Base-by-base conservation (phyloP, 2,329 filamentous ascomycete species). In the Delphinella strobiligena region DNA sequence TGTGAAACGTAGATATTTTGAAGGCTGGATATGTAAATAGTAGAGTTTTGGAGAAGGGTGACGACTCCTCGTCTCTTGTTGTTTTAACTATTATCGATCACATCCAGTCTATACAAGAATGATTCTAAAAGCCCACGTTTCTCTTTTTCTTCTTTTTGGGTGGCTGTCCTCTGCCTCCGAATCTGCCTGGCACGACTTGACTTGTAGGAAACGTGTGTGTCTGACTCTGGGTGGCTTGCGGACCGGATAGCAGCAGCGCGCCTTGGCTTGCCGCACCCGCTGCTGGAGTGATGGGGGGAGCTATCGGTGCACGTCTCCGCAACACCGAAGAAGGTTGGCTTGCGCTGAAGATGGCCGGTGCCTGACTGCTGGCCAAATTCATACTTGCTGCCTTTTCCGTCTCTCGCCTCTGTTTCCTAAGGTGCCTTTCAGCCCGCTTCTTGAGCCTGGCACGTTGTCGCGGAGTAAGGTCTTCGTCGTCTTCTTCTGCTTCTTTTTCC, bases 391-490 rank as follows among this genome's bases (percentile, higher is more conserved):
- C 50, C 24, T 45, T 50, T 11, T 50, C 58, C 39, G 55, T 47
- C 38, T 68, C 62, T 5, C 60, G 54, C 15, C 55, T 53, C 47
- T 67, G 62, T 11, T 61, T 53, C 38, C 53, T 59, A 4, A 61
- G 51, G n/a, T 59, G 54, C 12, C 58, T 51, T 44, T 66, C 61
- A n/a, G 56, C 59, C 36, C 53, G 59, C 31, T 54, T 53, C n/a
- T 58, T 55, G 30, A 58, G 44, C 24, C 59, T 60, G 27, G 55
- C 54, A 4, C 55, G 52, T 18, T 62, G 56, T 36, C 54, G 54
- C 36, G 58, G 54, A 4, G 60, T 60, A 30, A 56, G 51, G n/a
- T 46, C 43, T 18, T 59, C 59, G 10, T 62, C 56, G 4, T 52
- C 49, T 12, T 58, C 54, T 19, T 54, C 50, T 16, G 54, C 54